A percentile compares a stretch with the other conserved stretches of the same genome.
Conservation (phyloP, 305 asterid genomes). For the Plantago coronopus region DNA sequence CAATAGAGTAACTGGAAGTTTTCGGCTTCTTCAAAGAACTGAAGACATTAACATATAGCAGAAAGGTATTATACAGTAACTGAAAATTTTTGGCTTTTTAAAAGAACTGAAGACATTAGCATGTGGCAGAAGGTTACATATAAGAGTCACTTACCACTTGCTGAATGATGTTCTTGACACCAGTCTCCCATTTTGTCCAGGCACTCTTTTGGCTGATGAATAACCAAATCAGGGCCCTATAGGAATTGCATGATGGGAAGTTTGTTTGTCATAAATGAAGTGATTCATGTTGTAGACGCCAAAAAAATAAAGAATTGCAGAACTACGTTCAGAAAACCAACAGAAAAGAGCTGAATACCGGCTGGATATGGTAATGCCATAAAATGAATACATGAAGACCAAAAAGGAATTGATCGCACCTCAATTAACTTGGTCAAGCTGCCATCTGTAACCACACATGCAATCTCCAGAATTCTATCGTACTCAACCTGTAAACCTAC, state of each 20-base stretch:
- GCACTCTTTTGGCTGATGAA: constrained; percentile 73
- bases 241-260: constrained; percentile 5
- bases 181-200: constrained; percentile 89
- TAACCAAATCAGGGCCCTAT: constrained; percentile 91
- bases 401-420: constrained; percentile 37
- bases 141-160: constrained; percentile 60
- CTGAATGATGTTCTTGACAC: constrained; percentile 88
- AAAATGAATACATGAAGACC: neutral
- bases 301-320: neutral
- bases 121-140: neutral
- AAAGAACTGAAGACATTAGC: constrained; percentile 8
- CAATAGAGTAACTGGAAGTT: constrained; percentile 17
- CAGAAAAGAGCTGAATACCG: constrained; percentile 10
- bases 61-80: too few species aligned
- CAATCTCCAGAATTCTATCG: constrained; percentile 87
- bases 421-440: constrained; percentile 65
- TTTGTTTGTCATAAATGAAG: constrained; percentile 10
- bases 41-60: constrained; percentile 3
- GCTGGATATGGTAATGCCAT: constrained; percentile 18
- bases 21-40: neutral
- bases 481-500: constrained; percentile 76
- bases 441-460: constrained; percentile 88
- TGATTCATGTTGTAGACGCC: constrained; percentile 5
- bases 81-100: neutral
- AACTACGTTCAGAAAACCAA: constrained; percentile 18